Base-by-base conservation (phyloP, 768 basidiomycete genomes). In the Mycena leptocephala region DNA sequence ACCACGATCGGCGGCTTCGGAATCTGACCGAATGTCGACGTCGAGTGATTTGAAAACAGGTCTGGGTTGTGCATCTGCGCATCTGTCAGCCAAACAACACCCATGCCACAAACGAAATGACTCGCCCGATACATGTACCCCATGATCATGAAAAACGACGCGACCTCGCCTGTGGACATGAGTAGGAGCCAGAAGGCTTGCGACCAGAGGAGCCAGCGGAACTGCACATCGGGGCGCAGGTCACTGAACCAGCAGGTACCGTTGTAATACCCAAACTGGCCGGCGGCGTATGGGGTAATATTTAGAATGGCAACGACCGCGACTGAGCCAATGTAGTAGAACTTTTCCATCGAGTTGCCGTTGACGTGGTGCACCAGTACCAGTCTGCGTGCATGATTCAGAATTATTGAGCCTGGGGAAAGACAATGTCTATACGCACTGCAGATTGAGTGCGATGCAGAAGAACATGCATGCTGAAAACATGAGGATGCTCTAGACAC, bases 141-240 rank as follows among this genome's bases (percentile, higher is more conserved):
- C 30, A 66, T 46, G 65, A 66, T 66, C 22, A 53, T 33, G 11
- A 53, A 35, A 37, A 66, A 66, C 1, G 13, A 51, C 48, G 35
- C 30, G n/a, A 53, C 65, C 13, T 66, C 65, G 48, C 65, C 65
- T 35, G 48, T 51, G 48, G 65, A 51, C 65, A 66, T 66, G 32
- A 66, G 65, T 48, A 66, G 48, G 48, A 66, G 30, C 65, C 65
- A 66, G 48, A 66, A 18, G 30, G 33, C 30, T 32, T 66, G 65
- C 65, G 65, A 66, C 65, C 48, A 11, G 46, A 66, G 48, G 48
- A 66, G 48, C 65, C 65, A 66, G 65, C 32, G 65, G 65, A 66
- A 66, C 32, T 66, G 65, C 65, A 66, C 65, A 37, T 66, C 65
- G 48, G 65, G 65, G n/a, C n/a, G n/a, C n/a, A n/a, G n/a, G n/a